Base-by-base conservation (phyloP, 2,329 filamentous ascomycete genomes). In the Cladosporium velox region DNA sequence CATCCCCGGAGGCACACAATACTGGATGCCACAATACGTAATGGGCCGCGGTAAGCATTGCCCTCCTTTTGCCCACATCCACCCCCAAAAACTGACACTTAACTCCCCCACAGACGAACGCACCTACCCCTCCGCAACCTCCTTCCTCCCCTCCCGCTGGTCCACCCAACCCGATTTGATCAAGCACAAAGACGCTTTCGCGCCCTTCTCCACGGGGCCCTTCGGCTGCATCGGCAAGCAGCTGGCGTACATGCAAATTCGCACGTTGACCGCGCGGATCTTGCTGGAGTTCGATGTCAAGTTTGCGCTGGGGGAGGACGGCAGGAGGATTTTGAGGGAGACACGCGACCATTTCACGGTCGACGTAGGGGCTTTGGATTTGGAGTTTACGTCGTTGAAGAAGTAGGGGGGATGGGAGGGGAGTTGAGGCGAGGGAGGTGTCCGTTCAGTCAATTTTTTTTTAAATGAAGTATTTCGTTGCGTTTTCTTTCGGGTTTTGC, bases 341-440 rank as follows among this genome's bases (percentile, higher is more conserved):
- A 76, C 74, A 7, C 73, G 70, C 66, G 79, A 81, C 67, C 75
- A 77, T 38, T 80, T 80, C 65, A 76, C 77, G 12, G 66, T 78
- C 10, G 70, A 73, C 64, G 60, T 72, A 26, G 72, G 72, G 1
- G 69, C 70, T 64, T 35, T 72, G 41, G 71, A 74, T 52, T 52
- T 75, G 51, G 67, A 70, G 38, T 74, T 75, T 44, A 70, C 47
- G 26, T 28, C 59, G 18, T 12, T 32, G 51, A 30, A n/a, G 49
- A 41, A n/a, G n/a, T 55, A 26, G 44, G n/a, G 10, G n/a, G 34
- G 54, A 12, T 58, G 54, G 54, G 21, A 21, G 28, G 28, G 54
- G 28, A 14, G 54, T 10, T n/a, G 21, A 2, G 15, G 38, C n/a
- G 1, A n/a, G 41, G 18, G 7, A n/a, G n/a, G 38, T 3, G 38